Percentiles rank a stretch among this genome's conserved stretches.
Conservation (phyloP, 2,329 filamentous ascomycete species). For the Ophiostoma angusticollis region DNA sequence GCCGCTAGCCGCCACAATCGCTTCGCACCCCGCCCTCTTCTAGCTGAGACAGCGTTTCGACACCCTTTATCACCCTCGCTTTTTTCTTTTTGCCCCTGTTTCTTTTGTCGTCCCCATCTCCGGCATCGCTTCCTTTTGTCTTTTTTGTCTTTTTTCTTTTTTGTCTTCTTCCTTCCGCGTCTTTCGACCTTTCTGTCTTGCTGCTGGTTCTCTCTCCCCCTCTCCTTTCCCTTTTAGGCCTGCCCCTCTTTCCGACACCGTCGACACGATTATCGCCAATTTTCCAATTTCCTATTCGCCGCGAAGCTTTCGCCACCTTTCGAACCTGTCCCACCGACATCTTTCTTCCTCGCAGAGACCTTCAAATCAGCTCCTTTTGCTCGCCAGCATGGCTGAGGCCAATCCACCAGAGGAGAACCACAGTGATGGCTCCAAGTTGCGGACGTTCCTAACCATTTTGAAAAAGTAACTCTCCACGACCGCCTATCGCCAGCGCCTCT, state of each 20-base stretch:
- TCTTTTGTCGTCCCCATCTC: not conserved
- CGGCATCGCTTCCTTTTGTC: not conserved
- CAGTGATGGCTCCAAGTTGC: constrained; percentile 79
- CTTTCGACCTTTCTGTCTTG: not conserved
- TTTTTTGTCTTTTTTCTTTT: not conserved
- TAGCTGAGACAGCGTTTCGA: too few relatives aligned
- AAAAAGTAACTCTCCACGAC: constrained; percentile 53
- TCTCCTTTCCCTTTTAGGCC: too few relatives aligned
- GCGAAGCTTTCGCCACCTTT: too few relatives aligned
- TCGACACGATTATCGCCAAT: too few relatives aligned
- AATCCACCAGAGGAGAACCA: constrained; percentile 31
- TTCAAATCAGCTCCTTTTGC: too few relatives aligned
- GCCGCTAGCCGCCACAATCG: not conserved
- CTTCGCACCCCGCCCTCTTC: too few relatives aligned
- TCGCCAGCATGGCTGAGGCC: constrained; percentile 16
- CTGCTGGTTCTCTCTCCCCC: not conserved
- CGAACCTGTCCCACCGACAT: too few relatives aligned
- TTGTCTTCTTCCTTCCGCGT: not conserved
- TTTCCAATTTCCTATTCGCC: too few relatives aligned
- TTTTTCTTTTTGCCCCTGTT: not conserved
- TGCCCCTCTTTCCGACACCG: too few relatives aligned
- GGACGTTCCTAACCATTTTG: constrained; percentile 76
- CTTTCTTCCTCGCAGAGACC: too few relatives aligned
- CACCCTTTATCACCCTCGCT: not conserved
- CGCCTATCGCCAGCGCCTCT: constrained; percentile 7